These are phyloP conservation scores for Pseudisothecium myosuroides DNA, from an alignment of 225 moss, liverwort and hornwort genomes.

Conservation along the genomic window DNA sequence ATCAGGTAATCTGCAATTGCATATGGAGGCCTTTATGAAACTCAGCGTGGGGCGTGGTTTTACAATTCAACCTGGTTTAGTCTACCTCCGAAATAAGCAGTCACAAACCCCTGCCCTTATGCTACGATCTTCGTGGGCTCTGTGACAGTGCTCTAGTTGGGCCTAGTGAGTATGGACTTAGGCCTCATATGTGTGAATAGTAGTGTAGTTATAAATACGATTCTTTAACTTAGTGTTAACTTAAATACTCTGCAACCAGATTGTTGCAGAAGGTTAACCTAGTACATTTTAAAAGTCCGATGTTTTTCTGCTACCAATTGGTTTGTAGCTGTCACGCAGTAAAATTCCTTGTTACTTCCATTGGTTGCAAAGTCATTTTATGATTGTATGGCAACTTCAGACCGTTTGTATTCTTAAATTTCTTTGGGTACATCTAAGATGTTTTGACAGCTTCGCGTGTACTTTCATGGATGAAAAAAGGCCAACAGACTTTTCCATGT, in stretches of 20 bases:
- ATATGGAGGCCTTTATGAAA: slow-evolving; percentile 81
- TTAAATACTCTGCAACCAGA: neutral
- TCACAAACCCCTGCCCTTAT: slow-evolving; percentile 80
- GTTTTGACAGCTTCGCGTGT: neutral
- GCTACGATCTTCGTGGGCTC: slow-evolving; percentile 69
- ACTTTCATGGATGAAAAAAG: slow-evolving; percentile 9
- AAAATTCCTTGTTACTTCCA: neutral
- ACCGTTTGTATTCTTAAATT: neutral
- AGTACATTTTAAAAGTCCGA: neutral
- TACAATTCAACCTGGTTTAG: slow-evolving; percentile 65
- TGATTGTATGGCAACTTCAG: neutral
- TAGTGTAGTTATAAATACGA: neutral
- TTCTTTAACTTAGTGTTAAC: neutral
- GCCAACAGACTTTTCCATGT: neutral
- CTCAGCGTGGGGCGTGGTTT: slow-evolving; percentile 65
- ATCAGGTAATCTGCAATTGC: slow-evolving; percentile 54
- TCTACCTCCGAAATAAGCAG: slow-evolving; percentile 67
- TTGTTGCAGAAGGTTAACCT: neutral
- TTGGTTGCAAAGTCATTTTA: neutral
- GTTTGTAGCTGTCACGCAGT: neutral
- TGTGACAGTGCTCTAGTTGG: slow-evolving; percentile 22
- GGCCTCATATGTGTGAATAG: neutral
- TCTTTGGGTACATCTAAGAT: neutral
- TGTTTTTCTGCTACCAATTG: neutral
- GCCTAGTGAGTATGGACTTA: neutral